These are phyloP conservation scores for Fusarium abutilonis DNA, from an alignment of 2,329 filamentous ascomycete species.

Conservation along the genomic window DNA sequence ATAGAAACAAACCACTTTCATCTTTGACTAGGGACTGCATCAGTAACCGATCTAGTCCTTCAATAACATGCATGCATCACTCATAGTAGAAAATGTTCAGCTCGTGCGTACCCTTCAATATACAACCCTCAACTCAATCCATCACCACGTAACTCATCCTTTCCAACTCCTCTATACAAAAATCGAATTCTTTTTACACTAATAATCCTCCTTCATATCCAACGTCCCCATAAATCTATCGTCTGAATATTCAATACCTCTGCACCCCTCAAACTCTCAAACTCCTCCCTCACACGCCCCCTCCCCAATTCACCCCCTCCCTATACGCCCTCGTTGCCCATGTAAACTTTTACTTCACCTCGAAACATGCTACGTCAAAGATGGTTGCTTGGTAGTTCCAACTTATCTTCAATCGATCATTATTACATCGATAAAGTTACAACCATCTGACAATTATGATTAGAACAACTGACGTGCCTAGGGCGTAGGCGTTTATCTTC, in stretches of 20 bases:
- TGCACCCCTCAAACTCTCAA: conserved; percentile 30
- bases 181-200: conserved; percentile 18
- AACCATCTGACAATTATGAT: not conserved
- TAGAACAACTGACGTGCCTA: conserved; percentile 12
- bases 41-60: conserved; percentile 6
- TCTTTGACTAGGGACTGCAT: conserved; percentile 9
- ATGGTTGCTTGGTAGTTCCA: not conserved
- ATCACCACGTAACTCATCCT: conserved; percentile 8
- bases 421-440: conserved; percentile 2
- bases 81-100: not conserved
- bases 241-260: conserved; percentile 36
- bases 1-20: not conserved
- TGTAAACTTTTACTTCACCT: conserved; percentile 2
- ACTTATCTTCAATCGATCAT: not conserved
- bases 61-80: not conserved
- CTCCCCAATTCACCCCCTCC: conserved; percentile 8
- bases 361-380: conserved; percentile 13
- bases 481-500: conserved; percentile 1
- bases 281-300: conserved; percentile 32
- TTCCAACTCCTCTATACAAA: conserved; percentile 14
- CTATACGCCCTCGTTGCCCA: conserved; percentile 15
- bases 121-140: conserved; percentile 4
- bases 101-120: conserved; percentile 18
- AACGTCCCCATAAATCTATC: conserved; percentile 30
- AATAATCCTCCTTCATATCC: conserved; percentile 16